Evolutionary conservation across 1,139 yeast species (phyloP), one percentile per base, ranked within the genome.

Genomic region (Candida anutae): DNA sequence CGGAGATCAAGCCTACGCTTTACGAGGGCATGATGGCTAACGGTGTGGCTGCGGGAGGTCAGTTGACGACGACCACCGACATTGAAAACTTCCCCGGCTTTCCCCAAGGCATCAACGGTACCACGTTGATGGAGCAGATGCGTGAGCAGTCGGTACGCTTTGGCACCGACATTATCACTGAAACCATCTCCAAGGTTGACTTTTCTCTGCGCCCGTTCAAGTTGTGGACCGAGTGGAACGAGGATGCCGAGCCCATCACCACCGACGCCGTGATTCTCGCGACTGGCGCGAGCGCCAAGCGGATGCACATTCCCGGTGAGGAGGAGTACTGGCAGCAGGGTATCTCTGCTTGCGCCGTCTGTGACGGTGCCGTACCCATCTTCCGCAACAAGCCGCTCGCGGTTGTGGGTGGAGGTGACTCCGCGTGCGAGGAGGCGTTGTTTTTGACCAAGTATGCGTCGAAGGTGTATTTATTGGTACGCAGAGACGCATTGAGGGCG

Each of bases 1-100:
- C 98, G 22, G 98, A 90, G 66, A 77, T 87, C 53, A 79, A 82
- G 61, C 96, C 98, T 21, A 79, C 85, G 21, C 58, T 90, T 45
- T 90, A 84, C 61, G 98, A 90, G 63, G 98, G 98, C 46, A 69
- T 90, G 80, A 64, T 90, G 55, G 98, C 98, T 39, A 90, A 90
- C 57, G 98, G 97, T 40, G 75, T 88, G 44, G 98, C 98, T 28
- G 96, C 98, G 17, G 98, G 98, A 45, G 98, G 98, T 37, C 98
- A 90, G 63, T 72, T 90, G 48, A 90, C 98, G 41, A 90, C 98
- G 41, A 90, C 98, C 38, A 90, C 98, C 12, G 98, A 90, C 47
- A 77, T 83, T 40, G 98, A 90, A 60, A 90, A 90, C 67, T 90
- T 88, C 70, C 98, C 98, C 22, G 98, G 98, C 32, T 90, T 90